Evolutionary conservation across 2,329 filamentous ascomycete species (phyloP).

Genomic region (Xylariaceae sp.): DNA sequence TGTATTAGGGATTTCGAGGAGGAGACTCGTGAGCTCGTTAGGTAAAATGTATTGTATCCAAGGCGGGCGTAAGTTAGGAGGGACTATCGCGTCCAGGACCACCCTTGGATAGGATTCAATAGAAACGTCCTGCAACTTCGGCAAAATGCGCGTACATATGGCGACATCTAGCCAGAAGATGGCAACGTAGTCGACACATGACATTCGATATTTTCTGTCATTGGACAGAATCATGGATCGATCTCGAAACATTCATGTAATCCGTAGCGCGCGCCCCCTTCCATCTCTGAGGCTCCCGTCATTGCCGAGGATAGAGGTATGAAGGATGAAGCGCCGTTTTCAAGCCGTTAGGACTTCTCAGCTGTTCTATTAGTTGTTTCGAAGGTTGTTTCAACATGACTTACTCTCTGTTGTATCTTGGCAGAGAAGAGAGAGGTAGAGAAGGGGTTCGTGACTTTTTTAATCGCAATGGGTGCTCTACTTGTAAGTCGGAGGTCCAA

Average conservation of each 20-base stretch:
- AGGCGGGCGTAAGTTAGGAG: not conserved
- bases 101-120: not conserved
- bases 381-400: too few species aligned
- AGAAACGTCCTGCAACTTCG: not conserved
- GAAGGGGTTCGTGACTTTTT: too few species aligned
- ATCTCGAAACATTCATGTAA: not conserved
- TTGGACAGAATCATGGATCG: not conserved
- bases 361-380: not conserved
- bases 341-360: not conserved
- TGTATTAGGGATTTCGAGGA: not conserved
- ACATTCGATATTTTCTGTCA: not conserved
- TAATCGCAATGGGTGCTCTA: too few species aligned
- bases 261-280: not conserved
- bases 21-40: not conserved
- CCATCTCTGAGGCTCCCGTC: not conserved
- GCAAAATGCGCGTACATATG: not conserved
- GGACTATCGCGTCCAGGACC: not conserved
- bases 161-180: not conserved
- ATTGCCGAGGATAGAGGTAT: not conserved
- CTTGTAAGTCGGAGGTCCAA: too few species aligned
- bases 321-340: not conserved
- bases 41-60: not conserved
- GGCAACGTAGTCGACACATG: not conserved
- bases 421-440: too few species aligned
- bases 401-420: too few species aligned